Conservation (phyloP, 768 basidiomycete species). For the Xerocomellus intermedius region DNA sequence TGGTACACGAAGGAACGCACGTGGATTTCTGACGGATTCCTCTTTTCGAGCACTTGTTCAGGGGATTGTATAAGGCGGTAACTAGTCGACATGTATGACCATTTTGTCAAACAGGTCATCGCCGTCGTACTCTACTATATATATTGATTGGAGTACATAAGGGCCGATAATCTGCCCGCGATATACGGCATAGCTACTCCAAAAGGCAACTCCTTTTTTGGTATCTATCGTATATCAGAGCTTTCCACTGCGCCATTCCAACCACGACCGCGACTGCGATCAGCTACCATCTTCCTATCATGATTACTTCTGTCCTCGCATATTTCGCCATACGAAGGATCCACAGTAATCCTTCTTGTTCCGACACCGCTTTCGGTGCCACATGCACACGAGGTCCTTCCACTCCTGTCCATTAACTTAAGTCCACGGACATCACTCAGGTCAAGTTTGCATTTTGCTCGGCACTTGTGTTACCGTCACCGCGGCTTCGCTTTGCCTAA, state of each 20-base stretch:
- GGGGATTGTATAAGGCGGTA: neutral
- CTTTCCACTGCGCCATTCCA: neutral
- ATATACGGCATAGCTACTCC: slow-evolving; percentile 26
- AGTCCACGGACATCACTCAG: slow-evolving; percentile 38
- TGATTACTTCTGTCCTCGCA: slow-evolving; percentile 6
- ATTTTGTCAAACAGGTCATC: slow-evolving; percentile 3
- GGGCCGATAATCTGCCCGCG: slow-evolving; percentile 26
- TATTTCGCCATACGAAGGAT: slow-evolving; percentile 19
- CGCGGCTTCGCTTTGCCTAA: slow-evolving; percentile 37
- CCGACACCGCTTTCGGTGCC: slow-evolving; percentile 31
- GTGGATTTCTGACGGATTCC: neutral
- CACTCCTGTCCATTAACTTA: slow-evolving; percentile 38
- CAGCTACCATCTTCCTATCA: slow-evolving; percentile 8
- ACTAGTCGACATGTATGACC: neutral
- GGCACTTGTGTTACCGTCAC: slow-evolving; percentile 37
- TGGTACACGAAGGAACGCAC: neutral
- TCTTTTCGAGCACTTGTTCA: neutral
- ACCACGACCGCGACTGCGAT: slow-evolving; percentile 13
- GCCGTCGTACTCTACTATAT: slow-evolving; percentile 6
- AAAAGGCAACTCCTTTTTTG: slow-evolving; percentile 28
- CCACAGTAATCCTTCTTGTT: slow-evolving; percentile 20
- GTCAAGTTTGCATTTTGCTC: slow-evolving; percentile 29
- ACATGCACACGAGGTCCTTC: slow-evolving; percentile 38
- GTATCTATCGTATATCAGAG: slow-evolving; percentile 15
- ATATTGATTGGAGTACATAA: slow-evolving; percentile 26